These are phyloP conservation scores for Rosellinia necatrix DNA, from an alignment of 2,329 filamentous ascomycete species.

Conservation along the genomic window DNA sequence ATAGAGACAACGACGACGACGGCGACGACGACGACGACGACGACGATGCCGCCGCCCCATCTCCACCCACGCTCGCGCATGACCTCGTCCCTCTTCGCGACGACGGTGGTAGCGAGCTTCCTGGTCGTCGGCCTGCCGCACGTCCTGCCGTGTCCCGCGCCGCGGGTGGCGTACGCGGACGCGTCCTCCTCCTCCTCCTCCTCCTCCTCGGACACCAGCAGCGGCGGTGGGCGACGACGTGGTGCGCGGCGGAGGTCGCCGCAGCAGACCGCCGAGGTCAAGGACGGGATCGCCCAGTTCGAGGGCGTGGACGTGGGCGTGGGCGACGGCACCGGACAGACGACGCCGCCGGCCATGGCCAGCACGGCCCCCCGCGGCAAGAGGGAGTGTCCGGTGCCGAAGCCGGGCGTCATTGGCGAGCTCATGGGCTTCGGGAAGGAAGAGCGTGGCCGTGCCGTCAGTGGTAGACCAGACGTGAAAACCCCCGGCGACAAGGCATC, in stretches of 20 bases:
- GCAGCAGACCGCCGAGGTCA: conserved; percentile 42
- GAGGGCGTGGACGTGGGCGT: conserved; percentile 26
- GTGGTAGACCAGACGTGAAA: neutral
- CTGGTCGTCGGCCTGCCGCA: conserved; percentile 91
- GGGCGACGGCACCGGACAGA: neutral
- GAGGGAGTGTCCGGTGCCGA: conserved; percentile 90
- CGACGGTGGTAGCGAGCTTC: conserved; percentile 88
- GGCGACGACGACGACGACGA: too few relatives aligned
- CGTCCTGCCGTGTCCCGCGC: conserved; percentile 86
- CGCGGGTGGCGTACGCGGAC: conserved; percentile 75
- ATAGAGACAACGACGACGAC: too few relatives aligned
- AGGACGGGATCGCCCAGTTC: conserved; percentile 56
- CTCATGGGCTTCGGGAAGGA: conserved; percentile 69
- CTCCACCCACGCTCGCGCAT: conserved; percentile 92
- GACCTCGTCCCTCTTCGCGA: conserved; percentile 92
- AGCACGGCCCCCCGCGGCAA: conserved; percentile 46
- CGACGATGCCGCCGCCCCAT: conserved; percentile 65
- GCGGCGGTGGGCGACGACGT: too few relatives aligned
- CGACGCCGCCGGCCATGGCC: neutral
- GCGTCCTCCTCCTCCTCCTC: conserved; percentile 51
- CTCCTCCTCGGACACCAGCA: conserved; percentile 37
- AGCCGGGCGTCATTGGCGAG: conserved; percentile 80
- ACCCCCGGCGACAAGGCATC: neutral
- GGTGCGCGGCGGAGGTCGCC: conserved; percentile 40
- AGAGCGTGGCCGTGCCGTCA: neutral